Base-by-base conservation (phyloP, 257 asterid genomes). In the Solanum sejunctum region DNA sequence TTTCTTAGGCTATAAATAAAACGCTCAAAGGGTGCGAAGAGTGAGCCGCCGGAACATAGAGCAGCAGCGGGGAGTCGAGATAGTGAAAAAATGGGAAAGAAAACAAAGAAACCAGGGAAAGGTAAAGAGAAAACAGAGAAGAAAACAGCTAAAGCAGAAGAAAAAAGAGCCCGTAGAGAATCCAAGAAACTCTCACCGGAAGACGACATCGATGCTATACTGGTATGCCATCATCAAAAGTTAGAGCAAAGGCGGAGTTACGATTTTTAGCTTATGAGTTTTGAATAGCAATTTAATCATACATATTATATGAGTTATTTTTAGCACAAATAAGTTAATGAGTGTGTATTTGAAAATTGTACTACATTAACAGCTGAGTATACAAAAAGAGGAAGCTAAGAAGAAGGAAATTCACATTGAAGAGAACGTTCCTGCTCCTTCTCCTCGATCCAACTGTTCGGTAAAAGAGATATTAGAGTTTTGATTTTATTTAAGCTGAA, bases 381-480 rank as follows among this genome's bases (percentile, higher is more conserved):
- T 97, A 87, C 97, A 93, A 73, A 97, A 95, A 80, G 99, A 97
- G 93, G 99, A 97, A 85, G 97, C 98, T 8, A 95, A 97, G 88
- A 97, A 95, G 96, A 95, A 95, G 92, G 98, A 96, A 91, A 94
- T 96, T 26, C 97, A 90, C 69, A 83, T 97, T 63, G 99, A 97
- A 83, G 98, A 97, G 41, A 95, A 95, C 85, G 99, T 91, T 39
- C 93, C 96, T 70, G 95, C 95, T 18, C 99, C 99, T 26, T 95
- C 98, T 87, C 98, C 98, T 12, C 92, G 99, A 89, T 95, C 98
- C n/a, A 97, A 97, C 87, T 97, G 99, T 85, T 94, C 99, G 93
- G 99, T 96, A 95, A 58, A 20, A 18, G 4, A 41, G 20, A 41
- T 3, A 61, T 26, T 26, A 12, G 7, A 21, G 16, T 12, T 55